phyloP scores from a whole-genome alignment of 1,284 basidiomycete species.

The Pisolithus thermaeus region DNA sequence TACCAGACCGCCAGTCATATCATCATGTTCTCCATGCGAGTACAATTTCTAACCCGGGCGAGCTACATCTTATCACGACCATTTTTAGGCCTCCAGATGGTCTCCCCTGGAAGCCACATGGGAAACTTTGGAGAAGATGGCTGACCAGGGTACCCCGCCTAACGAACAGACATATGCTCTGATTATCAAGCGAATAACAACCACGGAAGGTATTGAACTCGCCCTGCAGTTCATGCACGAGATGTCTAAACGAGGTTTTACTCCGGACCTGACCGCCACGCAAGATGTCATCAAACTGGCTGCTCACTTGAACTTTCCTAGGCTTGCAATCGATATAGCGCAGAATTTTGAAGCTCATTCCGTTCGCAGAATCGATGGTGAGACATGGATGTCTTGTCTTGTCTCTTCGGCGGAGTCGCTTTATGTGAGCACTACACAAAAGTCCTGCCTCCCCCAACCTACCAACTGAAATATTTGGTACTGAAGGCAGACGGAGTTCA shows the following conservation, averaged over 20 bases:
- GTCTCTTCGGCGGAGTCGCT: slow-evolving; percentile 49
- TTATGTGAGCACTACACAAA: slow-evolving; percentile 39
- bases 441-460: slow-evolving; percentile 23
- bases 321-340: slow-evolving; percentile 66
- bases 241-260: slow-evolving; percentile 41
- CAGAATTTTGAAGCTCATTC: slow-evolving; percentile 51
- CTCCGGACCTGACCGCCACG: slow-evolving; percentile 44
- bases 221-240: slow-evolving; percentile 51
- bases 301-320: slow-evolving; percentile 43
- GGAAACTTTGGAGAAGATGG: slow-evolving; percentile 41
- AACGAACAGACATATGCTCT: slow-evolving; percentile 48
- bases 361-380: slow-evolving; percentile 44
- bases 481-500: slow-evolving; percentile 60
- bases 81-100: slow-evolving; percentile 33
- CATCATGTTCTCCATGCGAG: slow-evolving; percentile 59
- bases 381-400: slow-evolving; percentile 57
- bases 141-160: slow-evolving; percentile 39
- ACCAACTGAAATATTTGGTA: slow-evolving; percentile 7
- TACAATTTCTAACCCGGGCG: background rate
- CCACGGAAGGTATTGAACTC: slow-evolving; percentile 53
- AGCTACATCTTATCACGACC: slow-evolving; percentile 2
- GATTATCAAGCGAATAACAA: slow-evolving; percentile 45
- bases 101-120: slow-evolving; percentile 23
- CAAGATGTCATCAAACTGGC: slow-evolving; percentile 46
- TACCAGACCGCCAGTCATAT: slow-evolving; percentile 54